Evolutionary conservation across 139 green algal genomes (phyloP).

Genomic region (Desmodesmus armatus): DNA sequence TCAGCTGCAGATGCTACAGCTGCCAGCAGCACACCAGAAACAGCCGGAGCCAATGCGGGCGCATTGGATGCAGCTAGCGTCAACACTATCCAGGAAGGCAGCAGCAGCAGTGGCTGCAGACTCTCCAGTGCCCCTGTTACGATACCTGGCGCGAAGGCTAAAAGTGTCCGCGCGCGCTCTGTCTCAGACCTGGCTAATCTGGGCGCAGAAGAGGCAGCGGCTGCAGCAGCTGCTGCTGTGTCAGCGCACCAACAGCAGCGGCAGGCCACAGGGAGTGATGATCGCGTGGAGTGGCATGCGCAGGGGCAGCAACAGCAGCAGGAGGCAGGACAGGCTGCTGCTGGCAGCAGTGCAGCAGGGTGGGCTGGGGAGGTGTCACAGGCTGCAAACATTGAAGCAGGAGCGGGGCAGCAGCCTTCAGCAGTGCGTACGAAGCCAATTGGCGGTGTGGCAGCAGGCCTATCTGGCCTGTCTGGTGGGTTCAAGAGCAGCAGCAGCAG

Average conservation of each 20-base stretch:
- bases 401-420: not conserved
- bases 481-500: not conserved
- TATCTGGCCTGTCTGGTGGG: not conserved
- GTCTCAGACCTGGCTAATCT: conserved; percentile 18
- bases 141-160: conserved; percentile 43
- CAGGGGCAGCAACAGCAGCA: conserved; percentile 13
- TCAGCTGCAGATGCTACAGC: not conserved
- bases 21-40: not conserved
- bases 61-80: too few species aligned
- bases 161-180: conserved; percentile 5
- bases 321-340: not conserved
- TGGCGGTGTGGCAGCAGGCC: not conserved
- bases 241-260: conserved; percentile 6
- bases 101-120: not conserved
- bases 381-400: not conserved
- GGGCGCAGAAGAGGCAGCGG: conserved; percentile 9
- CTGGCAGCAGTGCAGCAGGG: not conserved
- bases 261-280: not conserved
- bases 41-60: conserved; percentile 1
- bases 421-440: too few species aligned
- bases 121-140: conserved; percentile 45
- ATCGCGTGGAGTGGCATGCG: not conserved
- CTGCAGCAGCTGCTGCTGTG: not conserved
- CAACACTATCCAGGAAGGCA: too few species aligned
- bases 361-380: not conserved